A percentile compares a stretch with the other conserved stretches of the same genome.
phyloP scores from a whole-genome alignment of 345 rosid genomes.

The Trapa bicornis region DNA sequence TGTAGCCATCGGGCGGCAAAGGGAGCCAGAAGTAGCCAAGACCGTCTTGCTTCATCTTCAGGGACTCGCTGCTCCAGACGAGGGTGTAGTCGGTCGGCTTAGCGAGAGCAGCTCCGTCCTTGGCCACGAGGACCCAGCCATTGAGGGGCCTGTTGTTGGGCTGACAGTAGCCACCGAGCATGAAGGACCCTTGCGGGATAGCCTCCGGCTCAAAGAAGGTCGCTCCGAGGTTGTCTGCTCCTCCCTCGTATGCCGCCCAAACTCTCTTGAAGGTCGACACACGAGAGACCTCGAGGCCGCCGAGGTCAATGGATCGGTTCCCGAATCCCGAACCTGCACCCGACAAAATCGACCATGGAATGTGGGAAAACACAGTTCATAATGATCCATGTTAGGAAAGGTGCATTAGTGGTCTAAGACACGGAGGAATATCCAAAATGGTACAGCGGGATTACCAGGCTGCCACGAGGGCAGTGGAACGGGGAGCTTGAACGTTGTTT shows the following conservation, averaged over 20 bases:
- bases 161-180: constrained; percentile 11
- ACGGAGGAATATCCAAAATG: background rate
- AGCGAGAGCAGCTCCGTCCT: constrained; percentile 27
- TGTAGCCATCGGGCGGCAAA: constrained; percentile 51
- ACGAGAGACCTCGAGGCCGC: constrained; percentile 8
- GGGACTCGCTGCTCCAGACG: constrained; percentile 56
- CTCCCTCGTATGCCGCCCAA: constrained; percentile 11
- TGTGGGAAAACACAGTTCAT: background rate
- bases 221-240: constrained; percentile 5
- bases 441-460: constrained; percentile 9
- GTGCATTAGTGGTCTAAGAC: background rate
- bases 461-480: constrained; percentile 25
- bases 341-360: background rate
- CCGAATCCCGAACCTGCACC: constrained; percentile 7
- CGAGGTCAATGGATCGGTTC: constrained; percentile 6
- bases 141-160: constrained; percentile 8
- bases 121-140: constrained; percentile 33
- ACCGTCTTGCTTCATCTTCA: constrained; percentile 52
- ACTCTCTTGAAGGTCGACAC: constrained; percentile 6
- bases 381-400: background rate
- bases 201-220: constrained; percentile 8
- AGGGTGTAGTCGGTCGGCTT: constrained; percentile 66
- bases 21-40: constrained; percentile 69
- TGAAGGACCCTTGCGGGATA: constrained; percentile 6
- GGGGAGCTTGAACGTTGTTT: constrained; percentile 14